Percentiles rank a stretch among this genome's conserved stretches.
Conservation (phyloP, 1,139 yeast genomes). For the Zygotorulaspora mrakii region DNA sequence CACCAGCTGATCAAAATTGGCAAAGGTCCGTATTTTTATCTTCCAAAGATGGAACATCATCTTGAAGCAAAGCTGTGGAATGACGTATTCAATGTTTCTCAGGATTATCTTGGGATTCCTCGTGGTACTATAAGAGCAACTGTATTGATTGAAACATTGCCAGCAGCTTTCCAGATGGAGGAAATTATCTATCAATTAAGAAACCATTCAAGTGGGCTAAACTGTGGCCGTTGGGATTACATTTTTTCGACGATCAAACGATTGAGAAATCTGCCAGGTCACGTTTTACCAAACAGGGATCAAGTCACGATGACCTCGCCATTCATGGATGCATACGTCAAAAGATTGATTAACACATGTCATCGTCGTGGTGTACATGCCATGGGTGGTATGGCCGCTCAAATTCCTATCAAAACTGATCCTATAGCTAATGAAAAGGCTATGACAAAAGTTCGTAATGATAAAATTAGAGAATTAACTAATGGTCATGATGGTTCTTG, state of each 20-base stretch:
- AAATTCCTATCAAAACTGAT: slow-evolving; percentile 69
- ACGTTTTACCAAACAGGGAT: slow-evolving; percentile 65
- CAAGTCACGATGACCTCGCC: slow-evolving; percentile 76
- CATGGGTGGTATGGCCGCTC: slow-evolving; percentile 88
- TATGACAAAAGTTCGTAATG: slow-evolving; percentile 62
- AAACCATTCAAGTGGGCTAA: slow-evolving; percentile 64
- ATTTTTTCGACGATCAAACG: slow-evolving; percentile 65
- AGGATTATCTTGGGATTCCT: slow-evolving; percentile 58
- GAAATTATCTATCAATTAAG: slow-evolving; percentile 66
- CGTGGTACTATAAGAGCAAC: slow-evolving; percentile 75
- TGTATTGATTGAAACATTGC: slow-evolving; percentile 65
- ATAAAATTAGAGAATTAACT: slow-evolving; percentile 66
- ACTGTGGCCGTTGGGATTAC: slow-evolving; percentile 78
- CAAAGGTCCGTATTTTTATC: slow-evolving; percentile 69
- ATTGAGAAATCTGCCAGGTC: slow-evolving; percentile 56
- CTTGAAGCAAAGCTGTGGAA: slow-evolving; percentile 75
- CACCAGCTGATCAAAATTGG: slow-evolving; percentile 54
- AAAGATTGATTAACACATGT: slow-evolving; percentile 60
- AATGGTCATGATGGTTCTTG: slow-evolving; percentile 85
- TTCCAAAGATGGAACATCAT: slow-evolving; percentile 79
- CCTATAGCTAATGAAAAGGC: slow-evolving; percentile 57
- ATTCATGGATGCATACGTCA: slow-evolving; percentile 70
- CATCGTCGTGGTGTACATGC: slow-evolving; percentile 73
- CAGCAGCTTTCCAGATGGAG: slow-evolving; percentile 72
- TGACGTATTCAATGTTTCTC: slow-evolving; percentile 66